phyloP scores from a whole-genome alignment of 2,329 filamentous ascomycete species.

The Ophiostoma triangulosporum region DNA sequence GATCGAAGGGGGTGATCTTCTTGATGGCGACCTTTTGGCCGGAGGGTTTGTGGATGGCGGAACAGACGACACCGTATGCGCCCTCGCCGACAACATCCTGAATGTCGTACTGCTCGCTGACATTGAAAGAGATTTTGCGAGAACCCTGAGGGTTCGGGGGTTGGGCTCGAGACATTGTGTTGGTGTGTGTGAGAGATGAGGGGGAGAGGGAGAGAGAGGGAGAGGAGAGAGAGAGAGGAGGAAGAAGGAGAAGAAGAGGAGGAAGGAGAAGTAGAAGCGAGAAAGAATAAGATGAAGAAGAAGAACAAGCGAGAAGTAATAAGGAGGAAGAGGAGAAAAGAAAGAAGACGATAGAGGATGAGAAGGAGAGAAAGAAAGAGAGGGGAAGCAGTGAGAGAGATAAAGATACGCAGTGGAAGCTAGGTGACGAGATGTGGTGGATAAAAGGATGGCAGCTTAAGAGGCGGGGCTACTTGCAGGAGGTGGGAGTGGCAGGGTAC shows the following conservation, averaged over 20 bases:
- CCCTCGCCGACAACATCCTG: conserved; percentile 98
- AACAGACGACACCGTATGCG: conserved; percentile 96
- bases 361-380: not conserved
- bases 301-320: not conserved
- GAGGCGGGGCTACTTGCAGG: not conserved
- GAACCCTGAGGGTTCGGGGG: conserved; percentile 47
- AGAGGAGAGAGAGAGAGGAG: not conserved
- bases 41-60: conserved; percentile 93
- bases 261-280: not conserved
- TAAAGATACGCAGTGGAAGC: conserved; percentile 1
- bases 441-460: conserved; percentile 1
- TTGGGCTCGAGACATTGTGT: conserved; percentile 42
- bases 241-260: not conserved
- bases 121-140: conserved; percentile 98
- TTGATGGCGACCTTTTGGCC: conserved; percentile 99
- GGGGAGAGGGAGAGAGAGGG: not conserved
- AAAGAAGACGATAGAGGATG: not conserved
- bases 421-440: not conserved
- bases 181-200: not conserved
- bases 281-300: not conserved
- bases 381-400: not conserved
- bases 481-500: not conserved
- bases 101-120: conserved; percentile 98
- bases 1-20: conserved; percentile 98
- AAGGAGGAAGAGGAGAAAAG: not conserved